These are phyloP conservation scores for Fragilariopsis cylindrus DNA, from an alignment of 108 stramenopile species.

Conservation along the genomic window DNA sequence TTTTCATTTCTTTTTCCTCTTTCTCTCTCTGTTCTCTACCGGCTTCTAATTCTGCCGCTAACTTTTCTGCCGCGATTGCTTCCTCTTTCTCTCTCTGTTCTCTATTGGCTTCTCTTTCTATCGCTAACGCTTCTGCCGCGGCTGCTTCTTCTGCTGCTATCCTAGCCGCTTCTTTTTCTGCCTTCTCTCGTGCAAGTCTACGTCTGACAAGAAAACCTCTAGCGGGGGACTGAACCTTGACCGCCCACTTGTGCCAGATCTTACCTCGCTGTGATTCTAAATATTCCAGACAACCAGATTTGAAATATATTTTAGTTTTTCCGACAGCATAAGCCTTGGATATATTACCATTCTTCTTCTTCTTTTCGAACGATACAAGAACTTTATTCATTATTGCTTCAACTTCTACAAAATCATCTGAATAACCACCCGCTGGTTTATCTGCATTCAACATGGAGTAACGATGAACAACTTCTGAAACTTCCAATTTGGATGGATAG, in stretches of 20 bases:
- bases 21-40: conserved; percentile 18
- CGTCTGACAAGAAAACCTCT: conserved; percentile 35
- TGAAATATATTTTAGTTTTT: conserved; percentile 76
- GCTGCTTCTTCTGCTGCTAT: conserved; percentile 31
- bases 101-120: background rate
- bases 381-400: conserved; percentile 20
- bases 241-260: conserved; percentile 51
- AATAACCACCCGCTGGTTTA: conserved; percentile 27
- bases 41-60: background rate
- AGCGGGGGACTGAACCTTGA: conserved; percentile 36
- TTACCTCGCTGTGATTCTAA: conserved; percentile 50
- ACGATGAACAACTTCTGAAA: conserved; percentile 63
- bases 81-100: conserved; percentile 11
- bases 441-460: conserved; percentile 46
- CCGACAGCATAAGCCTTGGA: conserved; percentile 62
- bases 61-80: conserved; percentile 1
- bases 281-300: conserved; percentile 69
- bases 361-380: conserved; percentile 35
- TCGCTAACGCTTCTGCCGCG: conserved; percentile 25
- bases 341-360: conserved; percentile 22
- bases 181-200: conserved; percentile 25
- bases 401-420: conserved; percentile 21
- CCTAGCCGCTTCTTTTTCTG: conserved; percentile 10
- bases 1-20: background rate
- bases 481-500: conserved; percentile 88